These are phyloP conservation scores for Pleodorina starrii DNA, from an alignment of 139 green algal genomes.

Conservation along the genomic window DNA sequence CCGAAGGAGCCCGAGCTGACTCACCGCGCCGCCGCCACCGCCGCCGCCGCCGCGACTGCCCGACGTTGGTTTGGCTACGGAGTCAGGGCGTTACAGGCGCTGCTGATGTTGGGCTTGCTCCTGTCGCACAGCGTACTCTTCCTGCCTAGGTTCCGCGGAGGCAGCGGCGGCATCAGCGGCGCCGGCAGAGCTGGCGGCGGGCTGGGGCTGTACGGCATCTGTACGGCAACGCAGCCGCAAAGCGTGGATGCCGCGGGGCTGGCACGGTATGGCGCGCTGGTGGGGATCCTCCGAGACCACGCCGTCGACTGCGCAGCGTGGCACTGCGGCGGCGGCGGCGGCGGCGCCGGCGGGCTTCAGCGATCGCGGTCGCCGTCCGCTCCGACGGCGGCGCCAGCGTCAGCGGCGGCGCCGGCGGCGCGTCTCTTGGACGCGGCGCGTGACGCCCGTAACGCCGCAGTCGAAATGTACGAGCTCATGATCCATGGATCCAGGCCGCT, in stretches of 20 bases:
- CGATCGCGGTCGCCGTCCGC: neutral
- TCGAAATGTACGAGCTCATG: neutral
- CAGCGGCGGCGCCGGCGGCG: neutral
- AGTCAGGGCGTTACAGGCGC: neutral
- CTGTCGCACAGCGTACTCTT: neutral
- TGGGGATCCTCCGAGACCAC: conserved; percentile 20
- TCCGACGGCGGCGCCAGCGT: neutral
- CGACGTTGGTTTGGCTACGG: neutral
- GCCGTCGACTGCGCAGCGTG: neutral
- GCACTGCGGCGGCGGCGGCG: neutral
- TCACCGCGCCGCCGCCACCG: neutral
- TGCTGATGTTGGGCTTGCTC: neutral
- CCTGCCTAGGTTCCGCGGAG: neutral
- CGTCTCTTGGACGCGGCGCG: neutral
- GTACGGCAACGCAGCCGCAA: neutral
- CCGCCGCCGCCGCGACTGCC: neutral
- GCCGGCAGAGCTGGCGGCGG: neutral
- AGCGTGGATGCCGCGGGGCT: neutral
- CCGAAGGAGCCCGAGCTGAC: neutral
- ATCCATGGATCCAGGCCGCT: neutral
- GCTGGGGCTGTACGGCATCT: too few species aligned
- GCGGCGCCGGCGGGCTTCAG: neutral
- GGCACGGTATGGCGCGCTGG: neutral
- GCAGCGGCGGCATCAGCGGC: neutral
- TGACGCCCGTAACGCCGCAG: neutral